Percentiles rank a stretch among this genome's conserved stretches.
Conservation (phyloP, 352 stramenopile genomes). For the Phytophthora pluvialis region DNA sequence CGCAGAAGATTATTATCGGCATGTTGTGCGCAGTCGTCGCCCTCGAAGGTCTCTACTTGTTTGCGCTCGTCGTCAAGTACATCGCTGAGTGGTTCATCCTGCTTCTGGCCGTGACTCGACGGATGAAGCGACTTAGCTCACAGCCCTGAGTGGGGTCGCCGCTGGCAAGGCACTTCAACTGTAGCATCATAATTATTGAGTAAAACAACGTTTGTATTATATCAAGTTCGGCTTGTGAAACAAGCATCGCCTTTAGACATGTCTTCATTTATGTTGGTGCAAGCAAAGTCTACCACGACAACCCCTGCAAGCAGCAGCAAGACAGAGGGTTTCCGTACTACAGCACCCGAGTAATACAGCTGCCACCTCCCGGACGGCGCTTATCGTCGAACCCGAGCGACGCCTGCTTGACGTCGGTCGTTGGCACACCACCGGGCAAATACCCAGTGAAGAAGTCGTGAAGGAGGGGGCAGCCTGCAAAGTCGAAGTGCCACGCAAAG, state of each 20-base stretch:
- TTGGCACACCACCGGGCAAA: constrained; percentile 18
- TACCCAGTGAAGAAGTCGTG: constrained; percentile 28
- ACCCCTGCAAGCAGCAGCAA: constrained; percentile 7
- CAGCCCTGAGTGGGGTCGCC: not conserved
- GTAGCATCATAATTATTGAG: constrained; percentile 9
- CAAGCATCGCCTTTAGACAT: constrained; percentile 12
- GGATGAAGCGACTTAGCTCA: constrained; percentile 8
- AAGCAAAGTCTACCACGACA: constrained; percentile 9
- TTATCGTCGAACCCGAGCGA: constrained; percentile 35
- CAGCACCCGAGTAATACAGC: constrained; percentile 15
- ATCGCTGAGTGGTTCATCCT: constrained; percentile 22
- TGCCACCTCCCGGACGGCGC: constrained; percentile 15
- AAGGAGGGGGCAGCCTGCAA: constrained; percentile 17
- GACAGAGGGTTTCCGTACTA: constrained; percentile 26
- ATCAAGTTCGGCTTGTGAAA: not conserved
- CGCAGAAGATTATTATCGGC: constrained; percentile 20
- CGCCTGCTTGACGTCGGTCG: constrained; percentile 23
- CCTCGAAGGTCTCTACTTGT: constrained; percentile 18
- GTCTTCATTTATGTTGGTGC: constrained; percentile 17
- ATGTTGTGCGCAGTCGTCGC: constrained; percentile 7
- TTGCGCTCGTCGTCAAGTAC: constrained; percentile 15
- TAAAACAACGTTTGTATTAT: constrained; percentile 12
- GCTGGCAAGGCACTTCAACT: not conserved
- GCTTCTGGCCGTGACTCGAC: constrained; percentile 8
- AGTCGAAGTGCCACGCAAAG: constrained; percentile 34